Percentiles rank a stretch among this genome's conserved stretches.
phyloP scores from a whole-genome alignment of 2,329 filamentous ascomycete genomes.

The Penicillium sp. region DNA sequence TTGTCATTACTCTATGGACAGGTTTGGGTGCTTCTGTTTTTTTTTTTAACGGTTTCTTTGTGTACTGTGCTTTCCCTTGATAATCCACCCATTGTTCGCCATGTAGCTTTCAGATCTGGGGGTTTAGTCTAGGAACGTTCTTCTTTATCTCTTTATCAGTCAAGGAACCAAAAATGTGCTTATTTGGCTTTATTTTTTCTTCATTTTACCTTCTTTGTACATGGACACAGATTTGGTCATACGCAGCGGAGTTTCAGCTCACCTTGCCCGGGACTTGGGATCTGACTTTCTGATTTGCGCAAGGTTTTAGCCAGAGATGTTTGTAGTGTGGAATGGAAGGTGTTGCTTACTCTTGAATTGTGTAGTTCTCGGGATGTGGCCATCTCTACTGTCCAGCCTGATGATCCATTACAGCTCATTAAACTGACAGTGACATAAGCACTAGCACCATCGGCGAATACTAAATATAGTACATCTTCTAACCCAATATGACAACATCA shows the following conservation, averaged over 20 bases:
- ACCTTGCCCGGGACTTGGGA: background rate
- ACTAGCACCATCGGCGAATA: background rate
- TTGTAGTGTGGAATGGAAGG: background rate
- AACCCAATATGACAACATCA: background rate
- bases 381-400: too few species aligned
- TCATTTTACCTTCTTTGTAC: background rate
- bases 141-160: background rate
- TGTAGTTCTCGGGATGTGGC: too few species aligned
- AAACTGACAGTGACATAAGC: background rate
- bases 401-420: too few species aligned
- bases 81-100: conserved; percentile 1
- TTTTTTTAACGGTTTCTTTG: background rate
- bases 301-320: background rate
- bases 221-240: background rate
- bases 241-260: background rate
- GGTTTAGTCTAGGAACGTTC: conserved; percentile 1
- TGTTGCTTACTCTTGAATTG: background rate
- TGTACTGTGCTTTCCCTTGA: background rate
- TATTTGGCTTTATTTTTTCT: conserved; percentile 3
- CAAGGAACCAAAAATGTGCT: conserved; percentile 1
- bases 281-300: background rate
- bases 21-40: conserved; percentile 6
- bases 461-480: background rate
- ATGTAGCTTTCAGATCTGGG: conserved; percentile 14
- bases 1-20: conserved; percentile 3